Evolutionary conservation across 1,284 basidiomycete species (phyloP).

Genomic region (Schizopora paradoxa): DNA sequence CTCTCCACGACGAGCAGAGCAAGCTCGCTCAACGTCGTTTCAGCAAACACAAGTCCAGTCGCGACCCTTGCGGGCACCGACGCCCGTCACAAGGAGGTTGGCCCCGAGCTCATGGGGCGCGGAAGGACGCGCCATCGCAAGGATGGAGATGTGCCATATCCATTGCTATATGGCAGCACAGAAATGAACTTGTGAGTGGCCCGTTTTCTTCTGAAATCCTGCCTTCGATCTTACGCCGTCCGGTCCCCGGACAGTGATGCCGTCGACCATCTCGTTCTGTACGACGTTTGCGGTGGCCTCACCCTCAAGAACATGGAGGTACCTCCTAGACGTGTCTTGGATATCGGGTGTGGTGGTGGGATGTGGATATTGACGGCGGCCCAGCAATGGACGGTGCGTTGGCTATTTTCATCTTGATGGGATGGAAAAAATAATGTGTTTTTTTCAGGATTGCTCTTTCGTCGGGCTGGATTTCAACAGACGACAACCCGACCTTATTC

Average conservation of each 20-base stretch:
- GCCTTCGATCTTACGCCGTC: neutral
- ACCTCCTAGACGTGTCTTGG: constrained; percentile 52
- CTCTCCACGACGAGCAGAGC: constrained; percentile 12
- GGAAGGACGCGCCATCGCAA: constrained; percentile 38
- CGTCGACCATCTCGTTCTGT: constrained; percentile 63
- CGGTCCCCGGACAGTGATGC: constrained; percentile 44
- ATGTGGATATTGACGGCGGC: constrained; percentile 68
- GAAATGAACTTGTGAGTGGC: constrained; percentile 50
- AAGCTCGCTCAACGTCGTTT: constrained; percentile 7
- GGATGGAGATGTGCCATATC: constrained; percentile 47
- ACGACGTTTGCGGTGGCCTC: constrained; percentile 39
- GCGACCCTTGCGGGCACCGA: constrained; percentile 12
- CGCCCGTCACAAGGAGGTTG: constrained; percentile 38
- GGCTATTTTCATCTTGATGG: constrained; percentile 13
- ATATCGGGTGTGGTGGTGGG: constrained; percentile 79
- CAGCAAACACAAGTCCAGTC: constrained; percentile 8
- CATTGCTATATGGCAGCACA: constrained; percentile 43
- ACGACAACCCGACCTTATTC: constrained; percentile 50
- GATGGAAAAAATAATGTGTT: neutral
- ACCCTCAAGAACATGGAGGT: constrained; percentile 49
- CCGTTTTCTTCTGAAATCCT: neutral
- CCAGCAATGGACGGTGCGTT: constrained; percentile 53
- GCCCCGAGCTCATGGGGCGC: constrained; percentile 36
- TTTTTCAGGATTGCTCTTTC: constrained; percentile 43
- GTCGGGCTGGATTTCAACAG: constrained; percentile 54